Evolutionary conservation across 176 grass and related monocot species (phyloP), one percentile per base, ranked within the genome.

Genomic region (Otatea glauca): DNA sequence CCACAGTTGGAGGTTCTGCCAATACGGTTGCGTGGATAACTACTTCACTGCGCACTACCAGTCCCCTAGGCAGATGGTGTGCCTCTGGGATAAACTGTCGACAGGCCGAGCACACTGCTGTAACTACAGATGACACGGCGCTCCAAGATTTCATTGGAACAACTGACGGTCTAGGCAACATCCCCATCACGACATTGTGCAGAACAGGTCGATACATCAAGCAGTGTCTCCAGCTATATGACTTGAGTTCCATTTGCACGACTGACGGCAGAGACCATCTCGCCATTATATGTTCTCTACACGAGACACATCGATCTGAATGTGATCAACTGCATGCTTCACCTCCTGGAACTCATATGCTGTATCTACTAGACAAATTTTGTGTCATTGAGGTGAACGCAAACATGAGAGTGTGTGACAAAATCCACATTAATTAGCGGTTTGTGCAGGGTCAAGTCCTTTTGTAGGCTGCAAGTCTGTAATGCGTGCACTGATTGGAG

Each of bases 11-110:
- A 98, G 88, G 65, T 98, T 98, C 83, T 95, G 91, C 50, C 96
- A 98, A 41, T 98, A 86, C 0, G 93, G 96, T 18, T 98, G 93
- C 24, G 55, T 98, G 38, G 75, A 92, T 21, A 84, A 82, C 84
- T 98, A 98, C 65, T 95, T 90, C 70, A 95, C 93, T 0, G 87
- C 93, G 6, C 96, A 98, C 78, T 98, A 98, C 78, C 96, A 96
- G 78, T 98, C 96, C 27, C 96, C 96, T 16, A 83, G 91, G 79
- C 93, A 99, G 47, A 96, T 99, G 93, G 17, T 96, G 6, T 99
- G 93, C 74, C 85, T 96, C 21, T 89, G 88, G 85, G 89, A 99
- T 9, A 92, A 96, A 65, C 76, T 99, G 10, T 87, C 88, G 16
- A 43, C 65, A 12, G 88, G 96, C 25, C 80, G 44, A 11, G 67